A percentile compares a stretch with the other conserved stretches of the same genome.
Evolutionary conservation across 83 land plant species (phyloP).

Genomic region (Diphasiastrum complanatum): DNA sequence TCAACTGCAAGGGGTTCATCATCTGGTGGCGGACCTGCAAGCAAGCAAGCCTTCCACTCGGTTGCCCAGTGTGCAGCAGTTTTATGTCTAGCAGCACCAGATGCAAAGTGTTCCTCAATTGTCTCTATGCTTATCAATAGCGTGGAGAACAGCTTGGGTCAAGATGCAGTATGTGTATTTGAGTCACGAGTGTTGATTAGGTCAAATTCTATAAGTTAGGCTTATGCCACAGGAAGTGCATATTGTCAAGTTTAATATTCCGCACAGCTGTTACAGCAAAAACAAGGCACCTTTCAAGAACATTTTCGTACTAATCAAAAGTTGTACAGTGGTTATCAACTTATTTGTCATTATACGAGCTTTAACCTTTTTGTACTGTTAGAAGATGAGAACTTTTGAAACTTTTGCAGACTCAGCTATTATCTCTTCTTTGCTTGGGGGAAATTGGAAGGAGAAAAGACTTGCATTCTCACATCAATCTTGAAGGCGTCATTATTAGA

Average conservation of each 20-base stretch:
- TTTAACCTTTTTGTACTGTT: too few species aligned
- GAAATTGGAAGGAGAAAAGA: constrained; percentile 97
- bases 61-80: constrained; percentile 94
- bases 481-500: constrained; percentile 82
- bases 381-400: neutral
- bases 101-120: constrained; percentile 75
- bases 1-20: constrained; percentile 80
- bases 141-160: constrained; percentile 48
- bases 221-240: too few species aligned
- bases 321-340: too few species aligned
- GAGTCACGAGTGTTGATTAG: too few species aligned
- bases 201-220: too few species aligned
- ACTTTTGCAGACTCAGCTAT: constrained; percentile 45
- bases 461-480: constrained; percentile 61
- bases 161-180: constrained; percentile 55
- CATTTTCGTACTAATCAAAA: too few species aligned
- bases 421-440: constrained; percentile 86
- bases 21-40: constrained; percentile 75
- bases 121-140: constrained; percentile 75
- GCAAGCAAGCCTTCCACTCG: constrained; percentile 79
- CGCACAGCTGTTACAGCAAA: too few species aligned
- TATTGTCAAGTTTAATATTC: too few species aligned
- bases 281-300: too few species aligned
- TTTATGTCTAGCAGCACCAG: constrained; percentile 92
- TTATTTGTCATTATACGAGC: too few species aligned